A percentile compares a stretch with the other conserved stretches of the same genome.
Conservation (phyloP, 1,139 yeast genomes). For the Arxiozyma slooffiae region DNA sequence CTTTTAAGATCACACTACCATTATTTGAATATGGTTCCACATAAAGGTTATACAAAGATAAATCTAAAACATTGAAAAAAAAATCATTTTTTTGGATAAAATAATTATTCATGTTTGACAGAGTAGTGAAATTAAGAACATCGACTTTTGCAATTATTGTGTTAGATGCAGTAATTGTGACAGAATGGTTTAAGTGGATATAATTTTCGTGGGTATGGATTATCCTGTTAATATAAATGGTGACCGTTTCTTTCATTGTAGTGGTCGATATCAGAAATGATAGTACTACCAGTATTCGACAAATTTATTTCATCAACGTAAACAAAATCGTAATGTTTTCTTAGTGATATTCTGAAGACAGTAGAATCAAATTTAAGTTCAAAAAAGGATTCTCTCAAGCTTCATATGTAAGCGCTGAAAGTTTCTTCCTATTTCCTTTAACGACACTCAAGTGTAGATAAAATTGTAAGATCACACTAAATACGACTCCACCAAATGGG, state of each 20-base stretch:
- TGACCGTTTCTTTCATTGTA: not conserved
- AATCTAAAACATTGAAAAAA: not conserved
- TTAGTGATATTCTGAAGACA: constrained; percentile 44
- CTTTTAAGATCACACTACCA: constrained; percentile 2
- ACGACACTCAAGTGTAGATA: constrained; percentile 61
- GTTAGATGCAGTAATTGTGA: not conserved
- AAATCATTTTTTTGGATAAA: not conserved
- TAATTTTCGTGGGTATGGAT: not conserved
- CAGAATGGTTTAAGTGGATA: not conserved
- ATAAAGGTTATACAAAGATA: constrained; percentile 2
- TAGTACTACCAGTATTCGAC: no score
- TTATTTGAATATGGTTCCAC: constrained; percentile 8
- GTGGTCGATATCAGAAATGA: not conserved
- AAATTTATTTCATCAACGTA: constrained; percentile 7
- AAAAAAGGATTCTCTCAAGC: constrained; percentile 78
- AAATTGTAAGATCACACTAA: constrained; percentile 55
- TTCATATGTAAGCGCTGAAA: constrained; percentile 57
- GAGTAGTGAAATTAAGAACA: not conserved
- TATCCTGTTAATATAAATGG: not conserved
- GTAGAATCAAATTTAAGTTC: constrained; percentile 66
- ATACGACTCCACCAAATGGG: constrained; percentile 58
- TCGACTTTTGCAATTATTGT: not conserved
- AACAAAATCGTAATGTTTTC: constrained; percentile 9
- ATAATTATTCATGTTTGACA: not conserved
- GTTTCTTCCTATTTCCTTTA: constrained; percentile 51